A percentile compares a stretch with the other conserved stretches of the same genome.
Conservation (phyloP, 108 stramenopile genomes). For the Seminavis robusta region DNA sequence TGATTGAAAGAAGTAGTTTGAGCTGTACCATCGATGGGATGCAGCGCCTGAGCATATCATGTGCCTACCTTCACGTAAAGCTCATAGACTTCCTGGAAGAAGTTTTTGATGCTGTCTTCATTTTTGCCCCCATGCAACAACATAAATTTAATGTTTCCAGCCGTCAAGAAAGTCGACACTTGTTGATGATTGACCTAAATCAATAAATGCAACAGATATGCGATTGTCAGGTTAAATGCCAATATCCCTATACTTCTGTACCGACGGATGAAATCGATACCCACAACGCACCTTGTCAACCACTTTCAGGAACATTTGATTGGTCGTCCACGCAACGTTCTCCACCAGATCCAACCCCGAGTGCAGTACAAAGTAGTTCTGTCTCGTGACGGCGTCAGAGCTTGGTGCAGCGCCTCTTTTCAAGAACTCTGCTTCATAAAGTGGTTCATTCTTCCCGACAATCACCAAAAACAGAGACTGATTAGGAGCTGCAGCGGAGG, state of each 20-base stretch:
- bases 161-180: constrained; percentile 89
- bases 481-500: too few species aligned
- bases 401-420: constrained; percentile 31
- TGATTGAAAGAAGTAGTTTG: neutral
- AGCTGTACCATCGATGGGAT: neutral
- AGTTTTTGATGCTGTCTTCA: constrained; percentile 84
- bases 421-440: constrained; percentile 84
- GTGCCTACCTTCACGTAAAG: constrained; percentile 88
- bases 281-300: constrained; percentile 76
- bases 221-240: neutral
- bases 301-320: constrained; percentile 82
- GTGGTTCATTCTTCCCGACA: constrained; percentile 84
- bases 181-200: constrained; percentile 89
- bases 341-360: constrained; percentile 93
- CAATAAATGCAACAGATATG: neutral
- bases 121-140: constrained; percentile 82
- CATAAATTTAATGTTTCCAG: constrained; percentile 90
- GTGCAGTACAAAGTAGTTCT: constrained; percentile 93
- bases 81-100: constrained; percentile 92
- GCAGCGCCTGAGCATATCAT: neutral
- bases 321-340: constrained; percentile 78
- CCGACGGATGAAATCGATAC: neutral
- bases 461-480: constrained; percentile 77
- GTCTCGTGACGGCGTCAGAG: constrained; percentile 75
- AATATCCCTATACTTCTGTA: neutral